phyloP scores from a whole-genome alignment of 495 filamentous ascomycete species.

The Rostrohypoxylon terebratum region DNA sequence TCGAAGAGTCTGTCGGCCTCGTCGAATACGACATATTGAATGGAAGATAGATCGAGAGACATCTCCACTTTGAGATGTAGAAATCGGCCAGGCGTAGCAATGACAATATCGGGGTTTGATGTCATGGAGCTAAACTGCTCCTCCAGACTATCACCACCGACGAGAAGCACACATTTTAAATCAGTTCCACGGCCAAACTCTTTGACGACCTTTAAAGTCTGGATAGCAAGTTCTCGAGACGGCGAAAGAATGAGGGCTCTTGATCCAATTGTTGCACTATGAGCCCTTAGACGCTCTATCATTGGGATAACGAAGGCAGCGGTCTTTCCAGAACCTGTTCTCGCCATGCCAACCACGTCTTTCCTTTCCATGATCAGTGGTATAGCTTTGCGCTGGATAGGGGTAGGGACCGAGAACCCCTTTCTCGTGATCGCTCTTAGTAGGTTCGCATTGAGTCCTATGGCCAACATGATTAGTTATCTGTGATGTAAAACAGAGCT shows the following conservation, averaged over 20 bases:
- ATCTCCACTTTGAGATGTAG: slow-evolving; percentile 96
- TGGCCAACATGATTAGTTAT: background rate
- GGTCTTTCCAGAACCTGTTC: slow-evolving; percentile 91
- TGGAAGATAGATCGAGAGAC: slow-evolving; percentile 84
- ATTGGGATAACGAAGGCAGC: slow-evolving; percentile 98
- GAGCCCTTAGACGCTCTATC: slow-evolving; percentile 92
- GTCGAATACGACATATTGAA: slow-evolving; percentile 94
- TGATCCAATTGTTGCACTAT: slow-evolving; percentile 85
- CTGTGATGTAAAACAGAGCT: slow-evolving; percentile 18
- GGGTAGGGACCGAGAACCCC: slow-evolving; percentile 94
- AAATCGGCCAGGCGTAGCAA: slow-evolving; percentile 95
- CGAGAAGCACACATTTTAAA: slow-evolving; percentile 85
- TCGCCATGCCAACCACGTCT: slow-evolving; percentile 97
- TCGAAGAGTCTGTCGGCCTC: slow-evolving; percentile 97
- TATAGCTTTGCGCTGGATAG: slow-evolving; percentile 96
- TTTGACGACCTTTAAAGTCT: slow-evolving; percentile 96
- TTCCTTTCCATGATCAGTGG: slow-evolving; percentile 87
- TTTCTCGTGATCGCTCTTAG: slow-evolving; percentile 91
- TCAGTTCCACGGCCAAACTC: slow-evolving; percentile 92
- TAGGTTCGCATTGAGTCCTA: slow-evolving; percentile 79
- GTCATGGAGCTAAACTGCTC: slow-evolving; percentile 96
- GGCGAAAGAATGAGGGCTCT: slow-evolving; percentile 90
- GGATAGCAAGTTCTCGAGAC: slow-evolving; percentile 90
- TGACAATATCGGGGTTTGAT: slow-evolving; percentile 93
- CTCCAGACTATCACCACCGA: slow-evolving; percentile 95